These are phyloP conservation scores for Rhododendron ovatum DNA, from an alignment of 148 eudicot genomes.

Conservation along the genomic window DNA sequence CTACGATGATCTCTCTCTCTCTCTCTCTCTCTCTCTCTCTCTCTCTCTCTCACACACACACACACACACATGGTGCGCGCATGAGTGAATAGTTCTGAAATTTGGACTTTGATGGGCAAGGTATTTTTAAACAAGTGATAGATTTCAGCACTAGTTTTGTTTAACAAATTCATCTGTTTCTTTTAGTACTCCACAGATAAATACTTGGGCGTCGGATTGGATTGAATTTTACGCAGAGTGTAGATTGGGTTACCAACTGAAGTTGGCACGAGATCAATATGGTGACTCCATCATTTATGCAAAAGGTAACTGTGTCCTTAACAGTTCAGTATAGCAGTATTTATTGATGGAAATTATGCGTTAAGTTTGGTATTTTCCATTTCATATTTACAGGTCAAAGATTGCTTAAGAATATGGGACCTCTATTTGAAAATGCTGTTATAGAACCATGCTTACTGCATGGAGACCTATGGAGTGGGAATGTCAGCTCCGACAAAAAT, in stretches of 20 bases:
- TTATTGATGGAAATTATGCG: not conserved
- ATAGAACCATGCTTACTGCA: slow-evolving; percentile 92
- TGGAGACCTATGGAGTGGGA: slow-evolving; percentile 99
- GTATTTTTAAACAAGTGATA: not conserved
- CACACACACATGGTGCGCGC: not conserved
- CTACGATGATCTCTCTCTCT: not conserved
- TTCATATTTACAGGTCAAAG: slow-evolving; percentile 59
- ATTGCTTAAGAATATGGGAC: slow-evolving; percentile 63
- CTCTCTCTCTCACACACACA: not conserved
- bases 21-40: too few species aligned
- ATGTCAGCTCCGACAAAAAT: slow-evolving; percentile 72
- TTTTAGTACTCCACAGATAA: slow-evolving; percentile 88
- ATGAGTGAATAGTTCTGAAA: not conserved
- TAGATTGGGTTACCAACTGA: slow-evolving; percentile 87
- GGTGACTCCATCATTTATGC: slow-evolving; percentile 89
- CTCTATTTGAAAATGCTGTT: slow-evolving; percentile 64
- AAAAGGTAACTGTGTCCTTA: slow-evolving; percentile 48
- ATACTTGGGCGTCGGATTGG: slow-evolving; percentile 96
- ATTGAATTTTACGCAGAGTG: slow-evolving; percentile 75
- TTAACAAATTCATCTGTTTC: not conserved
- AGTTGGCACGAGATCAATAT: slow-evolving; percentile 69
- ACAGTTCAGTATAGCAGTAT: not conserved
- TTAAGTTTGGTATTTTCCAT: not conserved
- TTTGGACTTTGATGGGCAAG: not conserved
- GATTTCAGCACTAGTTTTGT: not conserved